A percentile compares a stretch with the other conserved stretches of the same genome.
These are phyloP conservation scores for Taxawa tesnikishii DNA, from an alignment of 2,329 filamentous ascomycete species.

Conservation along the genomic window DNA sequence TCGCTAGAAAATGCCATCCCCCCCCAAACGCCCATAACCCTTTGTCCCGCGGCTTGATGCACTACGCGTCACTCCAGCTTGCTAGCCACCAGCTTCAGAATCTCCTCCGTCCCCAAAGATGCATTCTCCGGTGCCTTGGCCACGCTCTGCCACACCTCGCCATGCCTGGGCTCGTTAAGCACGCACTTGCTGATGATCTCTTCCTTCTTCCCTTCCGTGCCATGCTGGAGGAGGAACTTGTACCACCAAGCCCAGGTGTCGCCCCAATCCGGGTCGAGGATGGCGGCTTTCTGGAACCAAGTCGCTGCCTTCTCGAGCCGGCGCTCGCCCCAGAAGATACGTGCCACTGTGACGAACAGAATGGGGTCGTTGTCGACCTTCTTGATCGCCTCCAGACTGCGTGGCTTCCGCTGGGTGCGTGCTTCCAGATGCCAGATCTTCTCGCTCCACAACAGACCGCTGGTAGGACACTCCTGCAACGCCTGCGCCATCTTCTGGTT, in stretches of 20 bases:
- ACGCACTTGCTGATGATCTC: conserved; percentile 76
- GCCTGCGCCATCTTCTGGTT: conserved; percentile 89
- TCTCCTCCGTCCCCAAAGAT: conserved; percentile 61
- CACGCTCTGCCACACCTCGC: conserved; percentile 79
- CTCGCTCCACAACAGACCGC: conserved; percentile 82
- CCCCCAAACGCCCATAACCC: no score
- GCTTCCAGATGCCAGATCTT: conserved; percentile 91
- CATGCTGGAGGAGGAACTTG: conserved; percentile 84
- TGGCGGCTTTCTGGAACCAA: conserved; percentile 94
- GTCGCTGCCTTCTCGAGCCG: conserved; percentile 85
- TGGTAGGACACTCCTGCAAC: conserved; percentile 79
- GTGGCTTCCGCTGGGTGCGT: conserved; percentile 82
- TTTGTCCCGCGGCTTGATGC: no score
- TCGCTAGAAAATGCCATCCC: no score
- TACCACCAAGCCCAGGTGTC: conserved; percentile 99
- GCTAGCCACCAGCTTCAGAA: conserved; percentile 66
- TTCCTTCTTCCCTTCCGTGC: conserved; percentile 80
- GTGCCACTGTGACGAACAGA: conserved; percentile 80
- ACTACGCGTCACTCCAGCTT: conserved; percentile 40
- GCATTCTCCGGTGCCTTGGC: conserved; percentile 80
- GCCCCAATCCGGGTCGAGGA: conserved; percentile 74
- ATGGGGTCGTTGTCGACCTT: conserved; percentile 87
- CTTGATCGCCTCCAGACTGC: conserved; percentile 88
- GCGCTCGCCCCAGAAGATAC: conserved; percentile 92
- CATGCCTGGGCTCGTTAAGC: conserved; percentile 77